Percentiles rank a stretch among this genome's conserved stretches.
phyloP scores from a whole-genome alignment of 169 alveolate species.

The Cryptosporidium xiaoi region DNA sequence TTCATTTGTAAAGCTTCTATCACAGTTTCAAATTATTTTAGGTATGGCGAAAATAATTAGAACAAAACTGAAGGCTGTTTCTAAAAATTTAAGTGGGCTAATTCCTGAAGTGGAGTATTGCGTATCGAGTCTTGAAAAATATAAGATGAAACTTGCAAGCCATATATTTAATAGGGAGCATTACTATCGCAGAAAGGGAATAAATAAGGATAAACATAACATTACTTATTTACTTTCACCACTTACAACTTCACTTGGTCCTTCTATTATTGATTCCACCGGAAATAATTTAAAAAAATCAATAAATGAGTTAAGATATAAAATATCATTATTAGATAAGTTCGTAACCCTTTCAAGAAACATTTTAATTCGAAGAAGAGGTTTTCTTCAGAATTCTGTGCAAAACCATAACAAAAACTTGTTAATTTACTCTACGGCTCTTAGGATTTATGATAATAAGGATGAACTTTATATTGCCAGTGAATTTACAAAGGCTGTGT shows the following conservation, averaged over 20 bases:
- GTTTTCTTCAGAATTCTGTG: background rate
- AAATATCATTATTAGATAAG: conserved; percentile 38
- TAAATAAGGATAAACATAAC: conserved; percentile 8
- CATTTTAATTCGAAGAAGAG: conserved; percentile 47
- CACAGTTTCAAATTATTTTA: conserved; percentile 49
- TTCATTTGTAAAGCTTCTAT: conserved; percentile 6
- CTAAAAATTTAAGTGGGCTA: background rate
- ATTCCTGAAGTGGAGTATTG: background rate
- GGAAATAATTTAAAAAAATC: conserved; percentile 17
- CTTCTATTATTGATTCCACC: conserved; percentile 19
- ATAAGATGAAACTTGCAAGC: conserved; percentile 20
- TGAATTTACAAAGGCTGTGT: conserved; percentile 2
- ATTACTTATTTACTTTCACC: conserved; percentile 23
- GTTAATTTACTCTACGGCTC: conserved; percentile 33
- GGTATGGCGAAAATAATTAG: conserved; percentile 41
- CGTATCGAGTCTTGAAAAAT: conserved; percentile 47
- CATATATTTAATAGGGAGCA: conserved; percentile 29
- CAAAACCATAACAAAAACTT: conserved; percentile 7
- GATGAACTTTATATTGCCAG: conserved; percentile 25
- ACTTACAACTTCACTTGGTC: conserved; percentile 28
- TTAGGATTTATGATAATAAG: conserved; percentile 38
- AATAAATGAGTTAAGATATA: conserved; percentile 17
- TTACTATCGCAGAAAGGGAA: conserved; percentile 15
- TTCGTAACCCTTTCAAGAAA: conserved; percentile 31
- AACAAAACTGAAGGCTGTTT: background rate